phyloP scores from a whole-genome alignment of 345 rosid genomes.

The Dipteronia dyeriana region DNA sequence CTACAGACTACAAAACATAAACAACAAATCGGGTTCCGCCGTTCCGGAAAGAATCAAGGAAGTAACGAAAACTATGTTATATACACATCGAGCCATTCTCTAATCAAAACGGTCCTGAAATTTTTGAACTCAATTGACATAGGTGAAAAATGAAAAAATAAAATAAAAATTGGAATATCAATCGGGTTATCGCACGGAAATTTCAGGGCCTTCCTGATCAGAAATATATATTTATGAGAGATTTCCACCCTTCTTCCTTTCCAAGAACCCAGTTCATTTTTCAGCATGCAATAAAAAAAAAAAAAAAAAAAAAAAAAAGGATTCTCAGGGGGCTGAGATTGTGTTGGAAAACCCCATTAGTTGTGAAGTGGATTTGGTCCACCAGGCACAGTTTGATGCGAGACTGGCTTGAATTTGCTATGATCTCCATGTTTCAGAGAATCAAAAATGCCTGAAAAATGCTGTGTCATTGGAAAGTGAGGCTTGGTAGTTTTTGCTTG shows the following conservation, averaged over 20 bases:
- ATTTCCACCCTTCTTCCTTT: constrained; percentile 15
- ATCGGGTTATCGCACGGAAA: no score
- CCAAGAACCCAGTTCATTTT: constrained; percentile 11
- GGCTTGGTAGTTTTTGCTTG: constrained; percentile 1
- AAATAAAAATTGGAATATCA: no score
- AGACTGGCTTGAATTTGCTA: constrained; percentile 15
- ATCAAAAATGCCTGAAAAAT: constrained; percentile 16
- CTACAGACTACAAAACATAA: background rate
- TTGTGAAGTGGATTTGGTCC: constrained; percentile 72
- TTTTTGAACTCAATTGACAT: no score
- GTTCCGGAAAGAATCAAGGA: constrained; percentile 25
- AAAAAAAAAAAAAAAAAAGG: no score
- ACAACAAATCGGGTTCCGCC: constrained; percentile 19
- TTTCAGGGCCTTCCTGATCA: no score
- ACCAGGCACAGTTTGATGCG: constrained; percentile 40
- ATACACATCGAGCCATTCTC: no score
- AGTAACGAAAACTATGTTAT: background rate
- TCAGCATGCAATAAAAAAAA: no score
- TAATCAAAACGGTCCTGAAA: no score
- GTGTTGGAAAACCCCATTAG: constrained; percentile 17
- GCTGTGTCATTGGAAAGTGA: constrained; percentile 23
- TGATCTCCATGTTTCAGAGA: constrained; percentile 3
- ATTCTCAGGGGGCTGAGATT: background rate
- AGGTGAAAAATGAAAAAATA: no score
- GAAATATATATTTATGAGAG: background rate